Percentiles rank a stretch among this genome's conserved stretches.
These are phyloP conservation scores for Gracilaria gracilis DNA, from an alignment of 23 red algal species.

Conservation along the genomic window DNA sequence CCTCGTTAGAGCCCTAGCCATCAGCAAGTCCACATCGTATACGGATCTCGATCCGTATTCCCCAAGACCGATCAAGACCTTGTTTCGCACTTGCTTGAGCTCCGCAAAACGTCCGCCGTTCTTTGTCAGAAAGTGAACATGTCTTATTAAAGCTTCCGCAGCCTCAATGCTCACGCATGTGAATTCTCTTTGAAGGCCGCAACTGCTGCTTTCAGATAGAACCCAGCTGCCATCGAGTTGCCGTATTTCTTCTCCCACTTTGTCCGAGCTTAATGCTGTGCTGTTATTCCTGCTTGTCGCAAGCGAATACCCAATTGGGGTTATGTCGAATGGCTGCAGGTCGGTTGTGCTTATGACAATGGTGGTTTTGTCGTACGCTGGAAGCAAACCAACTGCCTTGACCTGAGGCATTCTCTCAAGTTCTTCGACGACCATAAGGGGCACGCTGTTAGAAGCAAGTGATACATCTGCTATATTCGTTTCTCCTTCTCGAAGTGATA, in stretches of 20 bases:
- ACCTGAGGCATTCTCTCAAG: conserved; percentile 35
- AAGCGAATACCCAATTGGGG: conserved; percentile 31
- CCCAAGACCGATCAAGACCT: conserved; percentile 1
- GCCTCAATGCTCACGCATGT: conserved; percentile 9
- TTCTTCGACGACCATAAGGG: conserved; percentile 11
- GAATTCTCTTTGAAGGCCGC: conserved; percentile 9
- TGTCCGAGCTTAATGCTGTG: neutral
- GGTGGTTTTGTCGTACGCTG: conserved; percentile 44
- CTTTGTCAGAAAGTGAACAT: conserved; percentile 35
- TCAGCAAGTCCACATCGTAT: neutral
- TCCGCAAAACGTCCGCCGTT: conserved; percentile 26
- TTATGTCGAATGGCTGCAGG: conserved; percentile 57
- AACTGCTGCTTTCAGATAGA: neutral
- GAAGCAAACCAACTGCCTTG: conserved; percentile 29
- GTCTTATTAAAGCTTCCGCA: conserved; percentile 36
- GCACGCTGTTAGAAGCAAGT: neutral
- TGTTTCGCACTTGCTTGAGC: conserved; percentile 1
- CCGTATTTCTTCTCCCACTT: neutral
- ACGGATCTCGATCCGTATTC: neutral
- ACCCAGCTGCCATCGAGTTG: conserved; percentile 10
- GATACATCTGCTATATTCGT: conserved; percentile 42
- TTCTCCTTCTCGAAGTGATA: conserved; percentile 6
- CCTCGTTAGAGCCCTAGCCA: neutral
- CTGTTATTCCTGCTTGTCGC: neutral
- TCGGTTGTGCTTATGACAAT: conserved; percentile 42